Evolutionary conservation across 2,329 filamentous ascomycete genomes (phyloP).

Genomic region (Hymenoscyphus salicellus): DNA sequence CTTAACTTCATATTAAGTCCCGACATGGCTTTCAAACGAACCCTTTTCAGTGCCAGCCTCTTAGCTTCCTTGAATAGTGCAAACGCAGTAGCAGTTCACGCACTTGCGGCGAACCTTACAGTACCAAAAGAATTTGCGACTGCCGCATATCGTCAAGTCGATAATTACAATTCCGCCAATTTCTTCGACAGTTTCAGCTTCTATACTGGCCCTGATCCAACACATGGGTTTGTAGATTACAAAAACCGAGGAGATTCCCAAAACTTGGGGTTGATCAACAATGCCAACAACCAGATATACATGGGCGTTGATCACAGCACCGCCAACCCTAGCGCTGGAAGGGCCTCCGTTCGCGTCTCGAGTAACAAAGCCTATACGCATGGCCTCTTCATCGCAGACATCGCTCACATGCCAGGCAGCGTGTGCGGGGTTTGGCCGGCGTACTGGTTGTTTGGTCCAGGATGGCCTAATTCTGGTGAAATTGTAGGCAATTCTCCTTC

Average conservation of each 20-base stretch:
- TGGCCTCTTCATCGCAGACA: slow-evolving; percentile 69
- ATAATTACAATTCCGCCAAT: slow-evolving; percentile 44
- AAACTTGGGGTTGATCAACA: slow-evolving; percentile 54
- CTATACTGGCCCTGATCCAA: slow-evolving; percentile 55
- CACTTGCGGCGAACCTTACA: slow-evolving; percentile 16
- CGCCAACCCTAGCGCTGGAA: slow-evolving; percentile 47
- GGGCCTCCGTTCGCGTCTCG: slow-evolving; percentile 62
- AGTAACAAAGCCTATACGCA: slow-evolving; percentile 62
- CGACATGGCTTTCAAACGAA: slow-evolving; percentile 14
- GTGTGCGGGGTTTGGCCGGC: slow-evolving; percentile 69
- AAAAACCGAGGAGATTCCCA: slow-evolving; percentile 52
- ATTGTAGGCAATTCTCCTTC: slow-evolving; percentile 37
- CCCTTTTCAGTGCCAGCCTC: slow-evolving; percentile 11
- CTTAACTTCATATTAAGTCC: background rate
- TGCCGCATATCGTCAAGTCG: slow-evolving; percentile 27
- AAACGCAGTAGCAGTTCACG: slow-evolving; percentile 9
- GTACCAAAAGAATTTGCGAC: slow-evolving; percentile 13
- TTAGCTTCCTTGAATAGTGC: slow-evolving; percentile 13
- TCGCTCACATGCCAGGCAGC: slow-evolving; percentile 69
- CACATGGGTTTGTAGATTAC: slow-evolving; percentile 65
- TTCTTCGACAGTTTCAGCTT: slow-evolving; percentile 51
- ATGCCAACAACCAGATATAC: slow-evolving; percentile 55
- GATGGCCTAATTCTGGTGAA: slow-evolving; percentile 64
- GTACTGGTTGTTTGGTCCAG: slow-evolving; percentile 54
- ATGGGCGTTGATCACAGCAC: slow-evolving; percentile 67